Conservation (phyloP, 257 asterid species). For the Solanum bulbocastanum region DNA sequence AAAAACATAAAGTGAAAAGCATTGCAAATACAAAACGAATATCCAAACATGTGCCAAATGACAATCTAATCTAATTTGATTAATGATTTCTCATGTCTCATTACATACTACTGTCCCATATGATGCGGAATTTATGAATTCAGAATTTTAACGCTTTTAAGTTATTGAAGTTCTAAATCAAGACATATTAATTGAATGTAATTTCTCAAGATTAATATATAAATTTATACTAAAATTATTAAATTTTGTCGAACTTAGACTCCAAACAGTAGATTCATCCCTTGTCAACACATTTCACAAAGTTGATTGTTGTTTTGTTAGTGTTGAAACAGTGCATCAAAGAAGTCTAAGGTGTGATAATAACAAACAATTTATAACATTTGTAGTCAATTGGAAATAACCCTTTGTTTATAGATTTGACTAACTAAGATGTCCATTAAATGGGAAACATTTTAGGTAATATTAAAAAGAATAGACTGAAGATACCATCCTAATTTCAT, state of each 20-base stretch:
- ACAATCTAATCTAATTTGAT: neutral
- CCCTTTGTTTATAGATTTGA: neutral
- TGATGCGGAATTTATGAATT: neutral
- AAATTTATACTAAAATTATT: neutral
- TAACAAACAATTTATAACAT: neutral
- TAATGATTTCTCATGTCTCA: neutral
- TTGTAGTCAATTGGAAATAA: neutral
- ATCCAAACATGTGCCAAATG: neutral
- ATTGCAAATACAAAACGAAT: neutral
- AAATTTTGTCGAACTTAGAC: neutral
- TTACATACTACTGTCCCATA: neutral
- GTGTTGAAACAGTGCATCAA: neutral
- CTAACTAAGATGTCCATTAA: neutral
- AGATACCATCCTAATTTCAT: neutral
- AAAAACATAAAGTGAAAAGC: neutral
- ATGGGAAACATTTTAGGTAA: neutral
- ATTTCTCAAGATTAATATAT: neutral
- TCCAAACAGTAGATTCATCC: neutral
- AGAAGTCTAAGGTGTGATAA: neutral
- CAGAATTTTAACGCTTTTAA: neutral
- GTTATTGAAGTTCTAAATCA: neutral
- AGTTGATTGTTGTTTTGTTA: neutral
- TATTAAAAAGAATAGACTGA: neutral
- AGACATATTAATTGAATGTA: neutral
- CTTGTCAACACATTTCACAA: neutral